phyloP scores from a whole-genome alignment of 2,329 filamentous ascomycete genomes.

The Atkinsonella texensis region DNA sequence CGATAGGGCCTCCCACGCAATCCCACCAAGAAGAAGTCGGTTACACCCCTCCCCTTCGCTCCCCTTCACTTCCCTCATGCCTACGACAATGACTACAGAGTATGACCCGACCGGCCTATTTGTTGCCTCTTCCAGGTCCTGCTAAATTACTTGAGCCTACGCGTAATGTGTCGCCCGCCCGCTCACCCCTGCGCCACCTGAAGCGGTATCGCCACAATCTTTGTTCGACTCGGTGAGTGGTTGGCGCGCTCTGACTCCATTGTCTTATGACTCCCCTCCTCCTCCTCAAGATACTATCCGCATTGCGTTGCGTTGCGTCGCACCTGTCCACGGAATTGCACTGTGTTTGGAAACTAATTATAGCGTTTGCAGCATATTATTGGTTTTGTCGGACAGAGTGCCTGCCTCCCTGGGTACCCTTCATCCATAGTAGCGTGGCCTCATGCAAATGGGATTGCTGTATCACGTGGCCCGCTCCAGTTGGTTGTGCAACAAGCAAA shows the following conservation, averaged over 20 bases:
- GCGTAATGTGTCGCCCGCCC: background rate
- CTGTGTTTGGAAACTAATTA: background rate
- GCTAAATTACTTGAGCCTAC: background rate
- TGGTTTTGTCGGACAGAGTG: too few relatives aligned
- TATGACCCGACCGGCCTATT: too few relatives aligned
- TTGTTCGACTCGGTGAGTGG: conserved; percentile 5
- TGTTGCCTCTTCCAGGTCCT: background rate
- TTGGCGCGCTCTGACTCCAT: background rate
- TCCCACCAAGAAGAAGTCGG: too few relatives aligned
- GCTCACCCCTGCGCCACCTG: conserved; percentile 3
- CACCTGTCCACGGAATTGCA: background rate
- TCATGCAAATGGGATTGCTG: background rate
- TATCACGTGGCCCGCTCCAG: conserved; percentile 2
- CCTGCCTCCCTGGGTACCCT: too few relatives aligned
- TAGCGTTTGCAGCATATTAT: background rate
- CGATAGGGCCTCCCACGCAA: too few relatives aligned
- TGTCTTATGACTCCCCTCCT: conserved; percentile 8
- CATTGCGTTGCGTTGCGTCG: background rate
- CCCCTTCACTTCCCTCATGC: too few relatives aligned
- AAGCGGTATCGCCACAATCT: conserved; percentile 2
- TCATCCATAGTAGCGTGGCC: background rate
- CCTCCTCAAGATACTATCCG: background rate
- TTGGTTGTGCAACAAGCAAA: background rate
- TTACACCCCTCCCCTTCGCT: too few relatives aligned
- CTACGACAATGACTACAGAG: too few relatives aligned